Conservation (phyloP, 768 basidiomycete species). For the Tylopilus sp. region DNA sequence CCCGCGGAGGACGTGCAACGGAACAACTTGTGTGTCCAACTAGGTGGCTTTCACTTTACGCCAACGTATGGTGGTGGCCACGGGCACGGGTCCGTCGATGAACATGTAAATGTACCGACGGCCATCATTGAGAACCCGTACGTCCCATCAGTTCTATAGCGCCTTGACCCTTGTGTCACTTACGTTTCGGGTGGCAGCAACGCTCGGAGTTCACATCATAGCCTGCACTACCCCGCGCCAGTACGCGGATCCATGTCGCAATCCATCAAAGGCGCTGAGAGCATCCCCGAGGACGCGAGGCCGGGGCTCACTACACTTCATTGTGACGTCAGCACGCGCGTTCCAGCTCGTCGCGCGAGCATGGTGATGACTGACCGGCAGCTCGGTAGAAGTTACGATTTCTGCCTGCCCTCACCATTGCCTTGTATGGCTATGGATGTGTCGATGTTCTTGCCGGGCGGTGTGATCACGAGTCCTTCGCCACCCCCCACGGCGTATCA, state of each 20-base stretch:
- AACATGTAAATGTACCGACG: conserved; percentile 22
- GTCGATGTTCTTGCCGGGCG: conserved; percentile 11
- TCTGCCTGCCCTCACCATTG: conserved; percentile 9
- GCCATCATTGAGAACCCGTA: conserved; percentile 28
- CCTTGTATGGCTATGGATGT: conserved; percentile 15
- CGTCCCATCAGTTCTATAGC: conserved; percentile 11
- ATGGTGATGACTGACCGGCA: conserved; percentile 11
- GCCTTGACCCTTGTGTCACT: conserved; percentile 12
- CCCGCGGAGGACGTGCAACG: conserved; percentile 25
- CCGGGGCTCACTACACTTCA: conserved; percentile 9
- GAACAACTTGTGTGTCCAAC: conserved; percentile 19
- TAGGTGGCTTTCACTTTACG: conserved; percentile 27
- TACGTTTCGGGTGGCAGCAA: conserved; percentile 25
- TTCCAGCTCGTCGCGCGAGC: conserved; percentile 16
- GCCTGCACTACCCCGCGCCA: conserved; percentile 26
- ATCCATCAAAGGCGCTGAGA: conserved; percentile 6
- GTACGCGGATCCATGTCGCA: conserved; percentile 19
- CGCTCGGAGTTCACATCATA: conserved; percentile 21
- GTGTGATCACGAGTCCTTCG: conserved; percentile 19
- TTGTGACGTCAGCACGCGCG: conserved; percentile 22
- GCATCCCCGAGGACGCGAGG: conserved; percentile 27
- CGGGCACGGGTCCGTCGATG: conserved; percentile 16
- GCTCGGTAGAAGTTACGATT: conserved; percentile 6
- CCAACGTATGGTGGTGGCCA: conserved; percentile 9
- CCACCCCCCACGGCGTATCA: conserved; percentile 22